phyloP scores from a whole-genome alignment of 1,284 basidiomycete species.

The Ceratobasidium sp. region DNA sequence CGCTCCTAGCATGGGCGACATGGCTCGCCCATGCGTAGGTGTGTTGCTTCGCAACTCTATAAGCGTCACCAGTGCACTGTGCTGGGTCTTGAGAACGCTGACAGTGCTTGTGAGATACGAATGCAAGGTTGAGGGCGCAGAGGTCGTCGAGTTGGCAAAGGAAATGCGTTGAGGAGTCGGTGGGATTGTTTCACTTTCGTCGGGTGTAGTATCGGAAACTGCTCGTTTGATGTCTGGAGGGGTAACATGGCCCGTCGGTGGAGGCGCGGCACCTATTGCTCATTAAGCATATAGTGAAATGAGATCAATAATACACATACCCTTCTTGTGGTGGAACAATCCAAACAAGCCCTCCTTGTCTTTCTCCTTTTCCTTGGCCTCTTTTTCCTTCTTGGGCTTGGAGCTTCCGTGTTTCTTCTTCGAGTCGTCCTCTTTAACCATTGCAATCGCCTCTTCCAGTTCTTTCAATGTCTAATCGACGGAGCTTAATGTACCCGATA shows the following conservation, averaged over 20 bases:
- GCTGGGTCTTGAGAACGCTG: conserved; percentile 37
- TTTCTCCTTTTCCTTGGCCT: conserved; percentile 43
- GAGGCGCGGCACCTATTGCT: conserved; percentile 11
- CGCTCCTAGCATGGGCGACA: conserved; percentile 33
- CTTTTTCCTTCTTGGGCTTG: conserved; percentile 40
- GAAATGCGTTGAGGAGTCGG: not conserved
- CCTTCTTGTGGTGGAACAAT: conserved; percentile 39
- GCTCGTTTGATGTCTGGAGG: not conserved
- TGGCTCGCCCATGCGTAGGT: not conserved
- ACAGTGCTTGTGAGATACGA: conserved; percentile 29
- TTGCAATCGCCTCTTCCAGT: conserved; percentile 43
- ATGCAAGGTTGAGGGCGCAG: conserved; percentile 15
- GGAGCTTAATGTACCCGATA: too few relatives aligned
- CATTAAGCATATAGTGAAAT: not conserved
- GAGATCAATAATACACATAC: conserved; percentile 4
- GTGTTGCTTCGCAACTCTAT: conserved; percentile 18
- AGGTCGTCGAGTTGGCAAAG: conserved; percentile 23
- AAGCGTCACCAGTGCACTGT: conserved; percentile 30
- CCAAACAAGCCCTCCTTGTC: conserved; percentile 38
- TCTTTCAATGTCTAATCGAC: conserved; percentile 41
- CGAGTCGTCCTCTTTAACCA: conserved; percentile 42
- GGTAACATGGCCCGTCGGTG: conserved; percentile 13
- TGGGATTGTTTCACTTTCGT: not conserved
- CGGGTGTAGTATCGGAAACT: too few relatives aligned
- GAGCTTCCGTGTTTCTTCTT: conserved; percentile 21